phyloP scores from a whole-genome alignment of 2,329 filamentous ascomycete species.

The Bipolaris bicolor region DNA sequence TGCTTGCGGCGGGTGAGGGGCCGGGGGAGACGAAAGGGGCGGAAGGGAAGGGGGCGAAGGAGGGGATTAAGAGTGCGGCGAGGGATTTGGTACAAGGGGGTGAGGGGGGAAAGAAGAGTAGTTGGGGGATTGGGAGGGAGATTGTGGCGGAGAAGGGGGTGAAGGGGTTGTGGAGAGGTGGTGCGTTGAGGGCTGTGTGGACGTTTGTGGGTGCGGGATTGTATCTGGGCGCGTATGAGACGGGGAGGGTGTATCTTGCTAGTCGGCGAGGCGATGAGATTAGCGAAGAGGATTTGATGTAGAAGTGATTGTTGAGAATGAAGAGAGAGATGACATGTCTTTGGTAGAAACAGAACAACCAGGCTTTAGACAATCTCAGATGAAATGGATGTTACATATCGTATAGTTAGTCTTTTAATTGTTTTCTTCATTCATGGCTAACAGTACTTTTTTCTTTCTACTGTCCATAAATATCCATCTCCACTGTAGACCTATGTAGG shows the following conservation, averaged over 20 bases:
- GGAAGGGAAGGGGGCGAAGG: background rate
- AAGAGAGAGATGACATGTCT: too few species aligned
- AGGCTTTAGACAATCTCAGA: too few species aligned
- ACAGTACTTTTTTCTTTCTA: background rate
- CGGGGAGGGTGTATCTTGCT: slow-evolving; percentile 65
- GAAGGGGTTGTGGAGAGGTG: slow-evolving; percentile 78
- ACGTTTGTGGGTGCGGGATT: slow-evolving; percentile 82
- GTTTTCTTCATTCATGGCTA: background rate
- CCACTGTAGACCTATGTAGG: background rate
- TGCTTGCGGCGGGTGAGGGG: slow-evolving; percentile 63
- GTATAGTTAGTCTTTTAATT: background rate
- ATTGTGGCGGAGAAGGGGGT: slow-evolving; percentile 72
- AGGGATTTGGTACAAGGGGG: background rate
- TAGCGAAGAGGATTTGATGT: slow-evolving; percentile 42
- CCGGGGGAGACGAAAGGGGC: background rate
- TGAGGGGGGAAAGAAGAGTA: slow-evolving; percentile 37
- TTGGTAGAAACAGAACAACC: too few species aligned
- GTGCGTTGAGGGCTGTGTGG: slow-evolving; percentile 75
- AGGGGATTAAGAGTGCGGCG: background rate
- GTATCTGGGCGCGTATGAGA: slow-evolving; percentile 87
- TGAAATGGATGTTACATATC: too few species aligned
- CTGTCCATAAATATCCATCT: background rate
- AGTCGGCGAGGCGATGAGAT: slow-evolving; percentile 51
- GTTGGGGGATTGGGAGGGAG: slow-evolving; percentile 67
- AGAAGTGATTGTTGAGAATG: background rate